These are phyloP conservation scores for Chaetomium fimeti DNA, from an alignment of 495 filamentous ascomycete species.

Conservation along the genomic window DNA sequence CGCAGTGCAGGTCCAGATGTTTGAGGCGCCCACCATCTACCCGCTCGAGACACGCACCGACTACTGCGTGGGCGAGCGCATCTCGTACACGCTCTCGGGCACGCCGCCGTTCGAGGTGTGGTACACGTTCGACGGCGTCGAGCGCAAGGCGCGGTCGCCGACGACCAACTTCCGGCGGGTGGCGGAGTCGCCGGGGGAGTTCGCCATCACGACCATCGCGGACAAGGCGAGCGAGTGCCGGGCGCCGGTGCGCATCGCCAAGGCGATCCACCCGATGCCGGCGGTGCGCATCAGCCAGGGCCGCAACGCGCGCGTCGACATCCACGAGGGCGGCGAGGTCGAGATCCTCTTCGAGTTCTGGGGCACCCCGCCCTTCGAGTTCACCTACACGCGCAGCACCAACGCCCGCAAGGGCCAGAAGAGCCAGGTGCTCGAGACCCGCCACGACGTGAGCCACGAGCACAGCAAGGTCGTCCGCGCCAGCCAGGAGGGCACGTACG, in stretches of 20 bases:
- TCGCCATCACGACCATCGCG: conserved; percentile 77
- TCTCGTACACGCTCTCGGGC: conserved; percentile 86
- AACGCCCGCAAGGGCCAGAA: conserved; percentile 75
- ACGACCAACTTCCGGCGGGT: conserved; percentile 84
- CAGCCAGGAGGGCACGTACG: conserved; percentile 91
- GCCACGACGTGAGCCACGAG: conserved; percentile 78
- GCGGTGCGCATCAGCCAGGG: conserved; percentile 86
- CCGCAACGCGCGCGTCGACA: conserved; percentile 73
- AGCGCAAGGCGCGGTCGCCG: conserved; percentile 72
- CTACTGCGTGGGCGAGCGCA: conserved; percentile 93
- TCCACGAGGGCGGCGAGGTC: conserved; percentile 91
- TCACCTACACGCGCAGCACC: conserved; percentile 89
- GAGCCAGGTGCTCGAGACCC: conserved; percentile 79
- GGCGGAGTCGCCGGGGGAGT: conserved; percentile 83
- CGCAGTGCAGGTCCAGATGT: conserved; percentile 81
- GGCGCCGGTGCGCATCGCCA: conserved; percentile 69
- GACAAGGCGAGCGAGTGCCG: conserved; percentile 83
- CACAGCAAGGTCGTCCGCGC: conserved; percentile 75
- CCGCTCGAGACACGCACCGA: conserved; percentile 78
- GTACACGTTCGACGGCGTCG: conserved; percentile 78
- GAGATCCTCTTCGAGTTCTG: conserved; percentile 91
- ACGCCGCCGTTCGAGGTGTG: conserved; percentile 87
- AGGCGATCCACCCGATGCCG: conserved; percentile 85
- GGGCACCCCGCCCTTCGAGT: conserved; percentile 95
- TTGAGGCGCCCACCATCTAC: conserved; percentile 86